phyloP scores from a whole-genome alignment of 2,329 filamentous ascomycete species.

The Knufia petricola region DNA sequence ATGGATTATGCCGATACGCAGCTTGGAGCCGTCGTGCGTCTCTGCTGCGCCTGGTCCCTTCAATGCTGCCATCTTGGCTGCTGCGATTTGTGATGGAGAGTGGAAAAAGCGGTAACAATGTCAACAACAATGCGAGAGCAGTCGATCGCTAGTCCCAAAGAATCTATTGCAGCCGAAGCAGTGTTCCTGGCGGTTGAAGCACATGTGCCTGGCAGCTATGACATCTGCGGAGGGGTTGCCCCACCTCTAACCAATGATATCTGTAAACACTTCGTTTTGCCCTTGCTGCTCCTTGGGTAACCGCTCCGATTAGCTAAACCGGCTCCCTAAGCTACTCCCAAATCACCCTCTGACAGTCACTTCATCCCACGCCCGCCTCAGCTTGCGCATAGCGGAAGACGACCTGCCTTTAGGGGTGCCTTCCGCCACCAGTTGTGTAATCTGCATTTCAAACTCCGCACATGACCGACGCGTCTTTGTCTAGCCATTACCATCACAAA shows the following conservation, averaged over 20 bases:
- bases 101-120: neutral
- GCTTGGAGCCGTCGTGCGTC: conserved; percentile 53
- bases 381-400: conserved; percentile 20
- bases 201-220: conserved; percentile 57
- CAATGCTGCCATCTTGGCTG: conserved; percentile 39
- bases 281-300: conserved; percentile 2
- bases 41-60: conserved; percentile 55
- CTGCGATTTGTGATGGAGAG: neutral
- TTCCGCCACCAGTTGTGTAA: conserved; percentile 11
- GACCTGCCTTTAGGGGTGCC: conserved; percentile 19
- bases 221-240: neutral
- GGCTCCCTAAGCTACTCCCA: neutral
- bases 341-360: neutral
- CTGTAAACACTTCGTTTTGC: neutral
- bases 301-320: neutral
- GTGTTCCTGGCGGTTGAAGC: conserved; percentile 72
- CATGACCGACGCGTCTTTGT: conserved; percentile 15
- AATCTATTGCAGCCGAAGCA: conserved; percentile 30
- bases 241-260: neutral
- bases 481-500: neutral
- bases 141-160: neutral
- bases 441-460: conserved; percentile 16
- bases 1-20: conserved; percentile 91
- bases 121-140: neutral
- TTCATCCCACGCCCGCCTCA: conserved; percentile 13